Evolutionary conservation across 805 yeast species (phyloP), one percentile per base, ranked within the genome.

Genomic region (Nakazawaea molendinolei): DNA sequence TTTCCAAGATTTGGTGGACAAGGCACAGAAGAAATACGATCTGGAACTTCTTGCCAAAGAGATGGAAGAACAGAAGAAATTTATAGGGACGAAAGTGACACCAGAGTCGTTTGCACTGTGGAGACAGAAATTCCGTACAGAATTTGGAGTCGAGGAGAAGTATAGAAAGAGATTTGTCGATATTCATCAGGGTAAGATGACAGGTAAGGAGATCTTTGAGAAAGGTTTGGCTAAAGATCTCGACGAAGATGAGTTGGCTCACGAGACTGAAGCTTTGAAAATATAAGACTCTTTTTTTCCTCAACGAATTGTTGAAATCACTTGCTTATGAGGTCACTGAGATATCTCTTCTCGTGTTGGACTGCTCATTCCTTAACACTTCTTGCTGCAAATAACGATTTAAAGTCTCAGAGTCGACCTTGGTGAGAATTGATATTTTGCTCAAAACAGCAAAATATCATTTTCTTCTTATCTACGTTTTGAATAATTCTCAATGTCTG

Each of bases 161-260:
- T 69, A 74, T 38, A 59, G 58, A 23, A 61, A 66, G 35, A 67
- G 85, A 45, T 69, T 71, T 42, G 56, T 61, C 25, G 55, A 53
- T n/a, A 72, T 78, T 51, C 90, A 83, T 52, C 69, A 68, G 29
- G 94, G 92, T 6, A 83, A 79, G 57, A 59, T 87, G 51, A 79
- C 95, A 0, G 98, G 98, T 17, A 72, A 76, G 48, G 90, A 86
- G 59, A 83, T 92, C 42, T 90, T 90, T 52, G 97, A 87, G 53
- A 71, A 71, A 50, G 97, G 97, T 30, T 70, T 92, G 47, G 95
- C 83, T 28, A 80, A 79, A 35, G 79, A 63, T 17, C 89, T 75
- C 28, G 79, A 69, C 29, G 69, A 61, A 10, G 75, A 65, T 5
- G 36, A 31, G 12, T 31, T 31, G 19, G 31, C 20, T 5, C 73